Base-by-base conservation (phyloP, 371 early-diverging fungal species). In the Mortierella sp. region DNA sequence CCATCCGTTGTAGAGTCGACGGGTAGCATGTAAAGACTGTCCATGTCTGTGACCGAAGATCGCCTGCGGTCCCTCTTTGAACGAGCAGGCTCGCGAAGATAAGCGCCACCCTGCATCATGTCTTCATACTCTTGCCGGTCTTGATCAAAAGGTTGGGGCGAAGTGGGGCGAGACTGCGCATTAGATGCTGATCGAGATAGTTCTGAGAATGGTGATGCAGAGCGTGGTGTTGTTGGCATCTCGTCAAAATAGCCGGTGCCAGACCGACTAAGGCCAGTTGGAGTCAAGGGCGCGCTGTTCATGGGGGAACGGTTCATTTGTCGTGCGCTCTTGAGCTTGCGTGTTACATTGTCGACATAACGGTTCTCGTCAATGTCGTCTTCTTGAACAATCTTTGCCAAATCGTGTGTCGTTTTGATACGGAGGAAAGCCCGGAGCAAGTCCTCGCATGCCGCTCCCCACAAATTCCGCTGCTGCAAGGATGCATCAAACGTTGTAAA, bases 381-480 rank as follows among this genome's bases (percentile, higher is more conserved):
- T 14, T 69, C 70, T 14, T 69, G 65, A 5, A 69, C 70, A 16
- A 76, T 69, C 49, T 60, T 76, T 62, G 66, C 77, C 12, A 76
- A 52, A 22, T 76, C 77, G 19, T 65, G 54, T 3, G 69, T 50
- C 0, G 70, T 76, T 58, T 76, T 76, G 58, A 76, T 76, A 24
- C 77, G 77, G 44, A 76, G 59, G 58, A 69, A 76, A 4, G 77
- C 77, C 3, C 77, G 59, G 2, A 76, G 70, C 10, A 76, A 49
- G 27, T 76, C 77, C 22, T 76, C 77, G 10, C 70, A 76, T 21
- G 77, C 77, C 2, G 77, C 69, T 4, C 70, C 77, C 57, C 70
- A 69, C 21, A 69, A 46, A 37, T 65, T 76, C 12, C 77, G 77
- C 22, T 76, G 66, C 39, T 76, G 70, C 14, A 69, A 51, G 0